These are phyloP conservation scores for Quercus ilex DNA, from an alignment of 306 rosid genomes.

Conservation along the genomic window DNA sequence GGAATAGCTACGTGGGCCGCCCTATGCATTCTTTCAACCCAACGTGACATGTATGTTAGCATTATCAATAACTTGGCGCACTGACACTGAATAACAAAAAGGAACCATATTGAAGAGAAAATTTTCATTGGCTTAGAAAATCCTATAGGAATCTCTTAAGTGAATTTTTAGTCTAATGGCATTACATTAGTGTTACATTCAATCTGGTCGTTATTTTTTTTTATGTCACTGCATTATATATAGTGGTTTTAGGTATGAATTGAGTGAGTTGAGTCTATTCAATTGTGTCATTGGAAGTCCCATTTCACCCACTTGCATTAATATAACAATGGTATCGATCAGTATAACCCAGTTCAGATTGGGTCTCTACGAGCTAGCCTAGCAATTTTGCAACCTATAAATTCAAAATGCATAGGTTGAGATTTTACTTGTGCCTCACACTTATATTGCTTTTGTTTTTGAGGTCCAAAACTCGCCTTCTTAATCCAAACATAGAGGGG, in stretches of 20 bases:
- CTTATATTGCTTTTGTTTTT: slow-evolving; percentile 15
- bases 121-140: no score
- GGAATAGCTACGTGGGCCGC: no score
- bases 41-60: no score
- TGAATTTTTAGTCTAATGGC: no score
- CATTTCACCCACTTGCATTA: background rate
- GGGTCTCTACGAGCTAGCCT: background rate
- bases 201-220: background rate
- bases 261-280: background rate
- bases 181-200: no score
- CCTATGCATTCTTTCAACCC: no score
- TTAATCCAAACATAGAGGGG: background rate
- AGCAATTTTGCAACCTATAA: background rate
- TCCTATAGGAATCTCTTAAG: no score
- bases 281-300: background rate
- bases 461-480: slow-evolving; percentile 2
- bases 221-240: no score
- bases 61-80: no score
- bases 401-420: background rate
- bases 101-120: no score
- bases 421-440: background rate
- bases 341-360: background rate
- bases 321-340: background rate
- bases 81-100: background rate
- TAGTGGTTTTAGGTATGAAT: background rate